Percentiles rank a stretch among this genome's conserved stretches.
Evolutionary conservation across 225 moss, liverwort and hornwort species (phyloP).

Genomic region (Pseudisothecium myosuroides): DNA sequence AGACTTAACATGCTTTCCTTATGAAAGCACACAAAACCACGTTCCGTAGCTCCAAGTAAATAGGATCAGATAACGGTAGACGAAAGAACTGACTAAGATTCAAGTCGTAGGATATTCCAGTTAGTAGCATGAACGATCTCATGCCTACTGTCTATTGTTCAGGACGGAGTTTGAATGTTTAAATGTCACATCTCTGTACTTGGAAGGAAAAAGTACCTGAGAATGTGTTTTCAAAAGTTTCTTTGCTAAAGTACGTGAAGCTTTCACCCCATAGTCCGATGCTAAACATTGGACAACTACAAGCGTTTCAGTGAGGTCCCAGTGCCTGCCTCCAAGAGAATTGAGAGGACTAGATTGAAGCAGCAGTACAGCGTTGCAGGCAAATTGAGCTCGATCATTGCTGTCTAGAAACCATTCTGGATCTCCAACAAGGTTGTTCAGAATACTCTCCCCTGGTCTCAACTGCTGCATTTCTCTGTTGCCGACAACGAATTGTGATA

Average conservation of each 20-base stretch:
- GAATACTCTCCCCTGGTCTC: slow-evolving; percentile 17
- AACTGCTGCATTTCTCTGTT: slow-evolving; percentile 3
- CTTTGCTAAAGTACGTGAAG: slow-evolving; percentile 69
- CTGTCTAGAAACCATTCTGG: slow-evolving; percentile 55
- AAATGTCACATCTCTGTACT: not conserved
- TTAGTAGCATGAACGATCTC: not conserved
- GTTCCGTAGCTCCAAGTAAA: not conserved
- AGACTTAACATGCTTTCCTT: not conserved
- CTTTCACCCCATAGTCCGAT: slow-evolving; percentile 26
- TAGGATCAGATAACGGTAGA: not conserved
- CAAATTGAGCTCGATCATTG: slow-evolving; percentile 52
- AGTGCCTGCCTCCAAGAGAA: slow-evolving; percentile 28
- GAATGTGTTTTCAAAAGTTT: slow-evolving; percentile 66
- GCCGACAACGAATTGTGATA: slow-evolving; percentile 10
- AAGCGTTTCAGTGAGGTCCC: slow-evolving; percentile 36
- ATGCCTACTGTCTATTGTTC: not conserved
- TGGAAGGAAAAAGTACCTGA: slow-evolving; percentile 30
- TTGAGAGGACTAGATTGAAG: slow-evolving; percentile 32
- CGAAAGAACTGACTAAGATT: not conserved
- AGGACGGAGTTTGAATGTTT: not conserved
- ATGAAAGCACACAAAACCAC: not conserved
- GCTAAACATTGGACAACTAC: slow-evolving; percentile 27
- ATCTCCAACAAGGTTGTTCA: slow-evolving; percentile 56
- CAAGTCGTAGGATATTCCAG: not conserved
- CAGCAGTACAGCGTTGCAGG: slow-evolving; percentile 46